Percentiles rank a stretch among this genome's conserved stretches.
These are phyloP conservation scores for Hypoxylon rubiginosum DNA, from an alignment of 2,329 filamentous ascomycete species.

Conservation along the genomic window DNA sequence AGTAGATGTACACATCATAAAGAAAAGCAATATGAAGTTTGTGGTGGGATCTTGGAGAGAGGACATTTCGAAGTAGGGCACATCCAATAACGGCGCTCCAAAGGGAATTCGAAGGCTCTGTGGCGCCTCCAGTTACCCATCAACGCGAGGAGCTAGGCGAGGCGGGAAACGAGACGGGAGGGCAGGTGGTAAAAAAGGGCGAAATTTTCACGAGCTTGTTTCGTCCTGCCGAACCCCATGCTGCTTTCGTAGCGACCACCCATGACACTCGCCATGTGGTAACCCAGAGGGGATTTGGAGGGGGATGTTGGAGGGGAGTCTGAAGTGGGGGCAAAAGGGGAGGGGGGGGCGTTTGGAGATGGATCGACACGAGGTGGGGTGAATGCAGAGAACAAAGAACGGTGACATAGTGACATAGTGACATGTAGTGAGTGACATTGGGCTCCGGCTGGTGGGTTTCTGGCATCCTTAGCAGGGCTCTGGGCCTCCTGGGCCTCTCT, in stretches of 20 bases:
- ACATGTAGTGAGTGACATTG: constrained; percentile 41
- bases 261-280: constrained; percentile 53
- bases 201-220: constrained; percentile 48
- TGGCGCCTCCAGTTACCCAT: constrained; percentile 31
- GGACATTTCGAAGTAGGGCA: constrained; percentile 34
- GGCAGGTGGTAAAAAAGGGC: constrained; percentile 43
- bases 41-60: constrained; percentile 26
- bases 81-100: constrained; percentile 32
- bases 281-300: constrained; percentile 35
- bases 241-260: constrained; percentile 22
- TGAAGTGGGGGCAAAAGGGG: constrained; percentile 46
- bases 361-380: constrained; percentile 49
- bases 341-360: constrained; percentile 46
- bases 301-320: constrained; percentile 29
- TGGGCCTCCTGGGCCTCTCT: neutral
- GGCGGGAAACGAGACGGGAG: constrained; percentile 39
- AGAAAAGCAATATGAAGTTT: constrained; percentile 24
- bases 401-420: constrained; percentile 34
- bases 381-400: constrained; percentile 39
- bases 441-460: constrained; percentile 38
- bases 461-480: neutral
- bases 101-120: constrained; percentile 31
- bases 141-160: constrained; percentile 34
- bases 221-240: constrained; percentile 43
- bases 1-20: constrained; percentile 27